Conservation (phyloP, 2,329 filamentous ascomycete genomes). For the Coniochaeta prunicola region DNA sequence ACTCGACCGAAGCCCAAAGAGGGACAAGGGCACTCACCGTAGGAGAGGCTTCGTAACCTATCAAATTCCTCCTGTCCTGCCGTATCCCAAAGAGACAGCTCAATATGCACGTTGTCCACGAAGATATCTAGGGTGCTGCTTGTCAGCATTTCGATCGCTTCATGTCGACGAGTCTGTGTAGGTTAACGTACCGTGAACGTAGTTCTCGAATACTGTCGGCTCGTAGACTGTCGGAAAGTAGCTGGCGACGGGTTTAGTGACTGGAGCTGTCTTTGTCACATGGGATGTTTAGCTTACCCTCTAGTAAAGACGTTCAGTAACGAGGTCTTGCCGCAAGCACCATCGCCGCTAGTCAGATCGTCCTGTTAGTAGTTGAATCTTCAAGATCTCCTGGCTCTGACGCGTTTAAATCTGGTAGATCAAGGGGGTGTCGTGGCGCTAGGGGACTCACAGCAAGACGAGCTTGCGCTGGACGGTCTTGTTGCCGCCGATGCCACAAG, state of each 20-base stretch:
- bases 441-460: conserved; percentile 69
- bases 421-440: background rate
- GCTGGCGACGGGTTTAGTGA: conserved; percentile 34
- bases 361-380: conserved; percentile 6
- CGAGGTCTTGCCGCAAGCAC: conserved; percentile 95
- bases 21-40: conserved; percentile 55
- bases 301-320: conserved; percentile 96
- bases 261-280: background rate
- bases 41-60: conserved; percentile 86
- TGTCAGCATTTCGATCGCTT: background rate
- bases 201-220: conserved; percentile 98
- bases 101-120: conserved; percentile 94
- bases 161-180: background rate
- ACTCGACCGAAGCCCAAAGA: too few species aligned
- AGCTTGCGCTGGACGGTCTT: conserved; percentile 95
- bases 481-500: conserved; percentile 58
- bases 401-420: too few species aligned
- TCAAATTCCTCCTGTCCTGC: conserved; percentile 99
- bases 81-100: conserved; percentile 96
- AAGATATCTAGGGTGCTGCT: conserved; percentile 67
- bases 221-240: conserved; percentile 99
- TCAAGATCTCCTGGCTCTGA: conserved; percentile 6
- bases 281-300: conserved; percentile 58
- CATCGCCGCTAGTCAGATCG: conserved; percentile 63
- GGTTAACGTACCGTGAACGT: conserved; percentile 73